Percentiles rank a stretch among this genome's conserved stretches.
Conservation (phyloP, 371 early-diverging fungal species). For the Basidiobolus meristosporus region DNA sequence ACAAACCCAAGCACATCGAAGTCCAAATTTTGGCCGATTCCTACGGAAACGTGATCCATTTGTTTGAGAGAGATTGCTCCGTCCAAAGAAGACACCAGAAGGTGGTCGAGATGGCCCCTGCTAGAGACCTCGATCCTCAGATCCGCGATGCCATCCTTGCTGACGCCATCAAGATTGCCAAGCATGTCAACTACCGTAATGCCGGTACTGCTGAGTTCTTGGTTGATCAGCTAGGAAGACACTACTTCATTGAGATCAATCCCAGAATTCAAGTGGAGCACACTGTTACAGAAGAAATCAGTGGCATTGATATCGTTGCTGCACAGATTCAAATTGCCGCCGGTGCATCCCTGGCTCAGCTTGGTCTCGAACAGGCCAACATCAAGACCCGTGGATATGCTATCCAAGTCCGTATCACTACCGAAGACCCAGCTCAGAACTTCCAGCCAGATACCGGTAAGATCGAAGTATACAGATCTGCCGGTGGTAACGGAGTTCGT, state of each 20-base stretch:
- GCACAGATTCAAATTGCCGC: constrained; percentile 86
- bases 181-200: constrained; percentile 74
- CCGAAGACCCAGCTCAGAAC: constrained; percentile 70
- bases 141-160: constrained; percentile 63
- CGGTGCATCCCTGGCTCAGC: constrained; percentile 55
- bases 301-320: constrained; percentile 83
- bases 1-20: constrained; percentile 90
- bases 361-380: constrained; percentile 65
- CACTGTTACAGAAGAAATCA: constrained; percentile 88
- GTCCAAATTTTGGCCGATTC: constrained; percentile 88
- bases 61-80: constrained; percentile 93
- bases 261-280: constrained; percentile 88
- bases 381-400: constrained; percentile 70
- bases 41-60: constrained; percentile 69
- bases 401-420: constrained; percentile 88
- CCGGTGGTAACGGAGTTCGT: constrained; percentile 79
- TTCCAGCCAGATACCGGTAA: constrained; percentile 94
- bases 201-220: constrained; percentile 97
- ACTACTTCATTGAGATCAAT: constrained; percentile 95
- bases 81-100: constrained; percentile 97
- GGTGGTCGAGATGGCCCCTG: constrained; percentile 88
- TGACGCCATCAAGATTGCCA: constrained; percentile 84
- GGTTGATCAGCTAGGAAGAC: constrained; percentile 62
- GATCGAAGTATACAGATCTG: constrained; percentile 77
- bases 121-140: constrained; percentile 11